Base-by-base conservation (phyloP, 768 basidiomycete species). In the Boletales sp. region DNA sequence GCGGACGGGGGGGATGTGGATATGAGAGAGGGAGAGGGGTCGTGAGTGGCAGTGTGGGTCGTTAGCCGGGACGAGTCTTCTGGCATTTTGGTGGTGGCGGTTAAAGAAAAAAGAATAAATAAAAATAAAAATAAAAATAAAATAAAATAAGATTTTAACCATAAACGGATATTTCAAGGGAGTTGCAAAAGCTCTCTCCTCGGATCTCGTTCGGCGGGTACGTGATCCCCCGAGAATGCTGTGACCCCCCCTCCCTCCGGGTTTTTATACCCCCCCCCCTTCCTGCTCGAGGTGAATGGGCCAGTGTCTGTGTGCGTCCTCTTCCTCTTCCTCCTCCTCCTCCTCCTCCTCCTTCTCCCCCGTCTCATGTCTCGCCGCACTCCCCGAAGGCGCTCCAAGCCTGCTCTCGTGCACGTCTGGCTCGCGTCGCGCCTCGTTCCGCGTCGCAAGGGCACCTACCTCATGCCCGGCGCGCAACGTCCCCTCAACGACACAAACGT, bases 11-110 rank as follows among this genome's bases (percentile, higher is more conserved):
- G 71, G 41, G 87, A 90, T 10, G 85, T 87, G 38, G 80, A 78
- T 38, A 77, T 63, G 5, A 86, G 87, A 9, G 89, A 92, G 32
- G 87, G 81, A 68, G 92, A 92, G 48, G 90, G 68, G 46, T 93
- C 91, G 47, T 77, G 77, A 18, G 77, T 69, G 25, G 25, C 25
- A 7, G 25, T 28, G 25, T 28, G 25, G 25, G 6, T 28, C 25
- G 25, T 7, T 28, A 28, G 25, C 25, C 38, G 35, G 12, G 51
- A 19, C 54, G 84, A 70, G 34, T 69, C 66, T 28, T 72, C 65
- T 49, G 68, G 56, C 60, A 59, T 70, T 51, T 55, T 5, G 21
- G 21, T 2, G 21, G 21, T 25, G 21, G 5, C 21, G 21, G 21
- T 25, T 25, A 25, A 25, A 5, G 5, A 3, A 25, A 25, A 25